A percentile compares a stretch with the other conserved stretches of the same genome.
Conservation (phyloP, 495 filamentous ascomycete species). For the Platismatia glauca region DNA sequence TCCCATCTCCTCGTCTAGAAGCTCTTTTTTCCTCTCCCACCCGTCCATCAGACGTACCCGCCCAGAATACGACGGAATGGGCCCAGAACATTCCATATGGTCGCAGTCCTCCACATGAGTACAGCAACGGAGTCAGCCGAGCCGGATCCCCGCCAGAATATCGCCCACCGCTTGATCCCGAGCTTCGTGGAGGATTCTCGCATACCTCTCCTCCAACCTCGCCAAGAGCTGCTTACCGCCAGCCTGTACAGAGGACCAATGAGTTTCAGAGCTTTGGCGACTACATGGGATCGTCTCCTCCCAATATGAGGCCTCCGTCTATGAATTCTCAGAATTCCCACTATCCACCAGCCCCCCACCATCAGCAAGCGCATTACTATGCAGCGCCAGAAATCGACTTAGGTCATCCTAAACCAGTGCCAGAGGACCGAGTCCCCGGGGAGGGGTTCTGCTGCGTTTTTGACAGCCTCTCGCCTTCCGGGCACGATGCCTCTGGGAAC, state of each 20-base stretch:
- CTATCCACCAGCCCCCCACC: slow-evolving; percentile 67
- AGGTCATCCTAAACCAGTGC: slow-evolving; percentile 27
- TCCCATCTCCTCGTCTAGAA: slow-evolving; percentile 38
- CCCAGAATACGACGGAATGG: slow-evolving; percentile 40
- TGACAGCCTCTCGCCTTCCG: slow-evolving; percentile 50
- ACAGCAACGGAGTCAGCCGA: slow-evolving; percentile 35
- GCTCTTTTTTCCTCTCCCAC: slow-evolving; percentile 32
- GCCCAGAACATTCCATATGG: slow-evolving; percentile 41
- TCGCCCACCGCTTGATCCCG: slow-evolving; percentile 30
- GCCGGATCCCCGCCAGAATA: slow-evolving; percentile 39
- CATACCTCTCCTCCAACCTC: slow-evolving; percentile 42
- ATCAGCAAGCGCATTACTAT: slow-evolving; percentile 68
- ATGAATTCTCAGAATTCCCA: slow-evolving; percentile 35
- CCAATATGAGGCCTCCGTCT: slow-evolving; percentile 24
- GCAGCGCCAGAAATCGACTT: slow-evolving; percentile 48
- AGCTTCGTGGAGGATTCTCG: slow-evolving; percentile 36
- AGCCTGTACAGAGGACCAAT: slow-evolving; percentile 39
- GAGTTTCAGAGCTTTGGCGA: slow-evolving; percentile 31
- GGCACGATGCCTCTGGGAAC: slow-evolving; percentile 39
- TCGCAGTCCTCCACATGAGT: slow-evolving; percentile 41
- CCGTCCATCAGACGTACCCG: slow-evolving; percentile 29
- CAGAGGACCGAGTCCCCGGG: slow-evolving; percentile 44
- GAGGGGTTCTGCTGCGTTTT: slow-evolving; percentile 73
- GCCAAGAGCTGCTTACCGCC: slow-evolving; percentile 34
- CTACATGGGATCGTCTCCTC: slow-evolving; percentile 20